These are phyloP conservation scores for Lipomyces oligophaga DNA, from an alignment of 805 yeast species.

Conservation along the genomic window DNA sequence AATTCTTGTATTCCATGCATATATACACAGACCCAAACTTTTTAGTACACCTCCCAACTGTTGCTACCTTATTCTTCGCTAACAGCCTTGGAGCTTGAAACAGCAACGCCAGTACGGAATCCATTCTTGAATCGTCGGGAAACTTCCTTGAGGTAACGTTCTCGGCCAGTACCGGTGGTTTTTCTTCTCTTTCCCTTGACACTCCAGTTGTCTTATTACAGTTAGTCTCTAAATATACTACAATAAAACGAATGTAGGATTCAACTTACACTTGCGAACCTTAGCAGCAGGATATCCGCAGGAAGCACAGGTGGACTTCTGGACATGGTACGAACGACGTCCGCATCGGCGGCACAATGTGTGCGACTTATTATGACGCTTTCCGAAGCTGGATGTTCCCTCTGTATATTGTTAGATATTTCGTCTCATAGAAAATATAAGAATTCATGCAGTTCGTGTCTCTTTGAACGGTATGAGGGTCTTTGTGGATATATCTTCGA, in stretches of 20 bases:
- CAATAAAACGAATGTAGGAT: background rate
- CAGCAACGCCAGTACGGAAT: conserved; percentile 81
- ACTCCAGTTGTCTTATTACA: conserved; percentile 81
- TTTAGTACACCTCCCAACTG: no score
- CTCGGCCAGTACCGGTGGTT: conserved; percentile 99
- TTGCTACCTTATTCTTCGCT: no score
- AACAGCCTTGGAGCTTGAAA: conserved; percentile 36
- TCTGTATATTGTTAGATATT: no score
- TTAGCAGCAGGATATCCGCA: conserved; percentile 99
- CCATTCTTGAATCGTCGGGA: conserved; percentile 98
- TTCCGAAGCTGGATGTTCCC: conserved; percentile 99
- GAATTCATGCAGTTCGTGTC: no score
- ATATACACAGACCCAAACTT: no score
- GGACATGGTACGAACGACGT: conserved; percentile 96
- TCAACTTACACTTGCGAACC: conserved; percentile 64
- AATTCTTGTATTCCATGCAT: no score
- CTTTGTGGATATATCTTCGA: no score
- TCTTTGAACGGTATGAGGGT: no score
- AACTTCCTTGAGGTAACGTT: conserved; percentile 95
- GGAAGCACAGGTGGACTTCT: conserved; percentile 93
- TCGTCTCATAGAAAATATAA: no score
- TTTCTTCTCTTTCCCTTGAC: conserved; percentile 98
- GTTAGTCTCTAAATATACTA: background rate
- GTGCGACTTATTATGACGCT: conserved; percentile 99
- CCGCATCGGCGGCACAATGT: conserved; percentile 98